These are phyloP conservation scores for Betula pendula DNA, from an alignment of 306 rosid species.

Conservation along the genomic window DNA sequence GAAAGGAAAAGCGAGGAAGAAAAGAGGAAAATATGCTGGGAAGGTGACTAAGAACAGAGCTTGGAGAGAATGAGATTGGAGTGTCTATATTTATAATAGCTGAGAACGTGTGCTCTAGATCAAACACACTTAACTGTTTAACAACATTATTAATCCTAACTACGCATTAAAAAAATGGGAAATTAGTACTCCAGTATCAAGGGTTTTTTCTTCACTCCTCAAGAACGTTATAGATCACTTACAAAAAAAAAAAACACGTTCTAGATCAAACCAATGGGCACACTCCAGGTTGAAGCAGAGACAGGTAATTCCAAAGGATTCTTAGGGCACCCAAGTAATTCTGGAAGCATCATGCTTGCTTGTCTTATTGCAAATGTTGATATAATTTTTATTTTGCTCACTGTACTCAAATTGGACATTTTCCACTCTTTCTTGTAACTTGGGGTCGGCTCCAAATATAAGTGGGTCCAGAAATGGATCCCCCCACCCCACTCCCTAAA, in stretches of 20 bases:
- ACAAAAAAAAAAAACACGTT: too few species aligned
- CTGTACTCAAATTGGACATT: background rate
- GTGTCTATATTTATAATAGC: slow-evolving; percentile 37
- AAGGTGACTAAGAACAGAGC: background rate
- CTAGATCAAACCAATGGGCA: background rate
- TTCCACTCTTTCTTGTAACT: background rate
- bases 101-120: slow-evolving; percentile 32
- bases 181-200: background rate
- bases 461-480: background rate
- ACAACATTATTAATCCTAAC: background rate
- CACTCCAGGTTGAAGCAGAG: background rate
- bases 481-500: background rate
- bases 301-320: background rate
- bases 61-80: slow-evolving; percentile 22
- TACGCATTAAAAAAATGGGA: background rate
- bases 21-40: background rate
- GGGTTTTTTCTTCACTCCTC: slow-evolving; percentile 8
- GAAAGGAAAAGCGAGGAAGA: background rate
- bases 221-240: slow-evolving; percentile 2
- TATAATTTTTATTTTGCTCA: background rate
- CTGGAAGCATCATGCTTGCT: background rate
- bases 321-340: background rate
- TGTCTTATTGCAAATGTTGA: background rate
- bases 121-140: slow-evolving; percentile 8
- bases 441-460: background rate